Evolutionary conservation across 129 eudicot species (phyloP).

Genomic region (Chrysanthemum makinoi): DNA sequence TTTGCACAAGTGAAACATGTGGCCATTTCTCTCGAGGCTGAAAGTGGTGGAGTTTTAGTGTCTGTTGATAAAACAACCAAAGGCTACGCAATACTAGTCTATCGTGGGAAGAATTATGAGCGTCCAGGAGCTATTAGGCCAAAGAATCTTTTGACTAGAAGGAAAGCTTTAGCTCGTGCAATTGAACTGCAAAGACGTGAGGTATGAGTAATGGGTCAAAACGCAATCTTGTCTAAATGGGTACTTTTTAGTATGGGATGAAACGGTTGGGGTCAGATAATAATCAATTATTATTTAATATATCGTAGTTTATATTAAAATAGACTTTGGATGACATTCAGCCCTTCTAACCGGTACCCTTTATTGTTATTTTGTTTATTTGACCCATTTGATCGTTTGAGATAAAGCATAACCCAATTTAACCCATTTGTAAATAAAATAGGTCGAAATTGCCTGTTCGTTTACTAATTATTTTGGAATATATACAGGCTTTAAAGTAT

Average conservation of each 20-base stretch:
- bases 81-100: constrained; percentile 77
- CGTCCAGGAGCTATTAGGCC: constrained; percentile 61
- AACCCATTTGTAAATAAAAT: background rate
- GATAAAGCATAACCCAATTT: background rate
- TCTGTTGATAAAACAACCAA: constrained; percentile 75
- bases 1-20: constrained; percentile 71
- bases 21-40: constrained; percentile 88
- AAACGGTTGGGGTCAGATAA: no score
- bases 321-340: background rate
- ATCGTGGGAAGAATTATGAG: constrained; percentile 90
- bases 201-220: constrained; percentile 38
- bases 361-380: no score
- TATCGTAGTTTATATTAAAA: background rate
- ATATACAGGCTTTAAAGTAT: constrained; percentile 75
- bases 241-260: background rate
- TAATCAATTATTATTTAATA: no score
- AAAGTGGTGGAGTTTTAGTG: constrained; percentile 96
- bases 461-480: background rate
- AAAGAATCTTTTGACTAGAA: constrained; percentile 71
- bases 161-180: constrained; percentile 96
- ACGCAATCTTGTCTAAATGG: background rate
- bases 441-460: background rate
- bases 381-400: background rate
- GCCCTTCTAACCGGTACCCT: no score
- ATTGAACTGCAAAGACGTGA: constrained; percentile 90